These are phyloP conservation scores for Volvox carteri DNA, from an alignment of 163 green algal genomes.

Conservation along the genomic window DNA sequence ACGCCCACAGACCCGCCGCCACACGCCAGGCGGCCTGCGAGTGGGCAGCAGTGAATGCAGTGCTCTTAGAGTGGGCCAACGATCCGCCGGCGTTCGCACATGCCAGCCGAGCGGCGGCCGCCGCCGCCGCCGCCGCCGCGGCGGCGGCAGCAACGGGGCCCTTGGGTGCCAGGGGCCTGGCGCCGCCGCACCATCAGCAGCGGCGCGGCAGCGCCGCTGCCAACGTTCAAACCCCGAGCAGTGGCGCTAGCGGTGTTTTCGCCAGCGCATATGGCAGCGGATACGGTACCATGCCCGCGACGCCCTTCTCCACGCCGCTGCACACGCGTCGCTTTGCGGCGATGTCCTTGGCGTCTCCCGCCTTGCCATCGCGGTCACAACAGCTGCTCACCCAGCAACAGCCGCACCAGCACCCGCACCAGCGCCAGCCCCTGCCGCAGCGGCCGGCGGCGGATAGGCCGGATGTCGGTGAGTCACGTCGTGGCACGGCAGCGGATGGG, in stretches of 20 bases:
- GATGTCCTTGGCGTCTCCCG: conserved; percentile 53
- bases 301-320: conserved; percentile 43
- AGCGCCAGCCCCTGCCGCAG: not conserved
- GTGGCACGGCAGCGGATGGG: not conserved
- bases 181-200: not conserved
- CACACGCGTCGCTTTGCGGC: conserved; percentile 53
- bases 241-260: not conserved
- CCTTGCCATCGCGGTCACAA: too few relatives aligned
- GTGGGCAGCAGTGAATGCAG: conserved; percentile 58
- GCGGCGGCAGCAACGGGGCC: not conserved
- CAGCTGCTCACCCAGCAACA: not conserved
- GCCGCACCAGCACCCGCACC: not conserved
- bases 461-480: not conserved
- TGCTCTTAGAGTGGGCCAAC: conserved; percentile 64
- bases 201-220: not conserved
- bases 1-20: conserved; percentile 31
- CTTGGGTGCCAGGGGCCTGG: not conserved
- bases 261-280: conserved; percentile 6
- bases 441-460: not conserved
- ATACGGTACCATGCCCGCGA: not conserved
- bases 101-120: not conserved
- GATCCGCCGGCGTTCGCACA: not conserved
- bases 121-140: conserved; percentile 3
- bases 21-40: conserved; percentile 49
- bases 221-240: not conserved